Conservation (phyloP, 2,329 filamentous ascomycete genomes). For the Neofusicoccum sp. region DNA sequence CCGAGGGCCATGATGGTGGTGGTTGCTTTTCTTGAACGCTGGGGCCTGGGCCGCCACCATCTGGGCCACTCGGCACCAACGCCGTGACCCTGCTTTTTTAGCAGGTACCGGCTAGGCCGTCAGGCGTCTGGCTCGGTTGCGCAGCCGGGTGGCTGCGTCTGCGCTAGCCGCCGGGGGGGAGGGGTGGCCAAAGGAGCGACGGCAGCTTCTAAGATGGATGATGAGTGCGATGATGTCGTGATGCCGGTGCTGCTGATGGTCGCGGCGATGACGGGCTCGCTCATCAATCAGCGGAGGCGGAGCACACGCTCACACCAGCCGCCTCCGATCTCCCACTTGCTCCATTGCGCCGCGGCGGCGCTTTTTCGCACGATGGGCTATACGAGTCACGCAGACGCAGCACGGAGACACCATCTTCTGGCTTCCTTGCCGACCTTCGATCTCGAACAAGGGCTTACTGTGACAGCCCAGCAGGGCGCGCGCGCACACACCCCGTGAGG, state of each 20-base stretch:
- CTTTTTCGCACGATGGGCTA: not conserved
- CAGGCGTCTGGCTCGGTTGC: not conserved
- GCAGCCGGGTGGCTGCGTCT: not conserved
- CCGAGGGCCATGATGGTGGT: not conserved
- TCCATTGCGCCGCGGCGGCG: not conserved
- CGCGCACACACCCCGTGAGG: not conserved
- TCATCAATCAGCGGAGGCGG: not conserved
- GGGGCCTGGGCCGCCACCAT: no score
- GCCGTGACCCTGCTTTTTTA: not conserved
- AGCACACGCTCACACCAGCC: not conserved
- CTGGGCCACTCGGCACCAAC: not conserved
- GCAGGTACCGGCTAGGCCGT: not conserved
- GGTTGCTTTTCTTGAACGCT: not conserved
- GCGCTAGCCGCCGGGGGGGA: not conserved
- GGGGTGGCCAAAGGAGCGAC: slow-evolving; percentile 5
- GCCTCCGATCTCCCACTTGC: slow-evolving; percentile 2
- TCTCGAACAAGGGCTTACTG: slow-evolving; percentile 6
- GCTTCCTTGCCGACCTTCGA: no score
- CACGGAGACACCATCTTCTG: no score
- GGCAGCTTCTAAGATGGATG: not conserved
- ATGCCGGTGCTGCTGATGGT: not conserved
- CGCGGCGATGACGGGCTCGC: not conserved
- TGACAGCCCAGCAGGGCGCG: slow-evolving; percentile 16
- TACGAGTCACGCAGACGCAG: no score
- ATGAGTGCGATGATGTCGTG: not conserved